phyloP scores from a whole-genome alignment of 768 basidiomycete species.

The Cytidiella melzeri region DNA sequence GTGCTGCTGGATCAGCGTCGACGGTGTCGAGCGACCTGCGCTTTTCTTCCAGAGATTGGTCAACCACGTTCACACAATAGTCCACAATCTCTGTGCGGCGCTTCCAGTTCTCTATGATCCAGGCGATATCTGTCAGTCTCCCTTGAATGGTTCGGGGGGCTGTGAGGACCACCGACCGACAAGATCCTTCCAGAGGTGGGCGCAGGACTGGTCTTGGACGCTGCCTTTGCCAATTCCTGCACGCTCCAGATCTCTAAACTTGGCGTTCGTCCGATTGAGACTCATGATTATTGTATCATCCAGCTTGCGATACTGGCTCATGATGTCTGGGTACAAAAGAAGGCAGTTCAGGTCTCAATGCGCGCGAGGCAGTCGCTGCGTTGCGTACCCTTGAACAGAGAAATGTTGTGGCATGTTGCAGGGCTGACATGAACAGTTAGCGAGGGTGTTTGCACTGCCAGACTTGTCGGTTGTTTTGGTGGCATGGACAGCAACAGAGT shows the following conservation, averaged over 20 bases:
- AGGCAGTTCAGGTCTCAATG: constrained; percentile 1
- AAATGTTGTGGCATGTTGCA: constrained; percentile 68
- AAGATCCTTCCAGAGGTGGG: constrained; percentile 71
- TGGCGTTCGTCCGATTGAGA: constrained; percentile 71
- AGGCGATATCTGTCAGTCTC: not conserved
- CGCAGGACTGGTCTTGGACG: constrained; percentile 70
- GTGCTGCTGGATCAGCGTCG: constrained; percentile 37
- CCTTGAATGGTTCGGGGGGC: constrained; percentile 33
- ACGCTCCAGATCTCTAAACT: constrained; percentile 68
- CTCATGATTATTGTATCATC: constrained; percentile 81
- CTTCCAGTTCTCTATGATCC: constrained; percentile 47
- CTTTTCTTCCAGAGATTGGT: constrained; percentile 55
- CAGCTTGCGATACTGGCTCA: constrained; percentile 74
- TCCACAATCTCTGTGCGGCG: constrained; percentile 66
- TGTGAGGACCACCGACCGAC: constrained; percentile 49
- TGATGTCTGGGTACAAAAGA: constrained; percentile 57
- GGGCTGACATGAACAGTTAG: constrained; percentile 64
- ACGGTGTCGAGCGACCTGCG: constrained; percentile 37
- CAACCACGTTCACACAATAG: constrained; percentile 70
- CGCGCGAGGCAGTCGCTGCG: too few relatives aligned
- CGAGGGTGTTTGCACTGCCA: constrained; percentile 61
- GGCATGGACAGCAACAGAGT: constrained; percentile 25
- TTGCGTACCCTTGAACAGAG: constrained; percentile 64
- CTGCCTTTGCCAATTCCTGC: constrained; percentile 40
- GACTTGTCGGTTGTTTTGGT: constrained; percentile 43